These are phyloP conservation scores for Puccinia hordei DNA, from an alignment of 1,284 basidiomycete species.

Conservation along the genomic window DNA sequence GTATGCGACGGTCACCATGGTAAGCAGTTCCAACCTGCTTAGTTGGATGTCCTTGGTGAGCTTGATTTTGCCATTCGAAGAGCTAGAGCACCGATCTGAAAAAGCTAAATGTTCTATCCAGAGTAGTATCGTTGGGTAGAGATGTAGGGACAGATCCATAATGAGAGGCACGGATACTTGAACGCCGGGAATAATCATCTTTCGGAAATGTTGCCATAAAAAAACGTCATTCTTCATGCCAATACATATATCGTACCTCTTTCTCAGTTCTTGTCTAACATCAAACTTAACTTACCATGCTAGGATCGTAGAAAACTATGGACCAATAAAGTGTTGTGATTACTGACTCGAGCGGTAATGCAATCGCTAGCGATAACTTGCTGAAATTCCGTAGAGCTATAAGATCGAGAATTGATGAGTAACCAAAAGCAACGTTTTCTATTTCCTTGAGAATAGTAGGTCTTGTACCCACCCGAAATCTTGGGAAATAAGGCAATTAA, in stretches of 20 bases:
- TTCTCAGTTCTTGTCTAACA: neutral
- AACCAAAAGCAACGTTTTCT: neutral
- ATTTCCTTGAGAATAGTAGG: neutral
- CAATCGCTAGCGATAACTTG: neutral
- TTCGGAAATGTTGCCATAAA: too few relatives aligned
- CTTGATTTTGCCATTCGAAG: neutral
- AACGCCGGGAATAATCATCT: neutral
- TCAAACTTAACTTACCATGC: neutral
- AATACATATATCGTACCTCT: neutral
- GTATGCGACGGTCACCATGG: neutral
- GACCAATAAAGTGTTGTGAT: constrained; percentile 21
- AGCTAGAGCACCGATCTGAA: neutral
- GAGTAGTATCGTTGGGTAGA: constrained; percentile 2
- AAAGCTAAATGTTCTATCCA: constrained; percentile 22
- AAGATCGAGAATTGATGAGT: neutral
- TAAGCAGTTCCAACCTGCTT: neutral
- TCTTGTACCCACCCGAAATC: neutral
- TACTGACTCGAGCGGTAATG: constrained; percentile 14
- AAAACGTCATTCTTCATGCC: neutral
- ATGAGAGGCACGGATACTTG: neutral
- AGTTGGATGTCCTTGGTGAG: neutral
- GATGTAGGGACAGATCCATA: constrained; percentile 6
- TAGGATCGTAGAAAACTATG: neutral
- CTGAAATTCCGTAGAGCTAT: neutral
- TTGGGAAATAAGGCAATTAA: constrained; percentile 1